Base-by-base conservation (phyloP, 75 land plant genomes). In the Pseudotsuga menziesii region DNA sequence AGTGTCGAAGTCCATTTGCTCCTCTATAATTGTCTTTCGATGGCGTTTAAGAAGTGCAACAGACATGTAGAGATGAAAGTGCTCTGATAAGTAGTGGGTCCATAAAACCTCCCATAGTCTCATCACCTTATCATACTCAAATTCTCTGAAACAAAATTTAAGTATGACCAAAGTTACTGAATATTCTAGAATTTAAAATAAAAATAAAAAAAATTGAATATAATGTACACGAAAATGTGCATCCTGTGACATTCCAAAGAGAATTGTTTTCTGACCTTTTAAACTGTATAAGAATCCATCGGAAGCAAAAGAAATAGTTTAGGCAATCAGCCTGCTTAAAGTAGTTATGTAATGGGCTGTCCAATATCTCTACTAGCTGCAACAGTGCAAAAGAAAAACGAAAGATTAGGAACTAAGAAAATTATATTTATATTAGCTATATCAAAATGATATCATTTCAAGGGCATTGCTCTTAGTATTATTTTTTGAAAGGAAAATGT, bases 301-400 rank as follows among this genome's bases (percentile, higher is more conserved):
- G 98, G 83, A 97, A 97, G 79, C 97, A 97, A 78, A 97, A 97
- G 91, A 94, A 97, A 61, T 97, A 97, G 80, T 97, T 97, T 78
- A 97, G 79, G 85, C 99, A 97, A 39, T 97, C 99, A 66, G 89
- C 84, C 82, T 97, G 95, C 85, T 85, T 92, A 56, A 97, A 92
- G 78, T 97, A 97, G 58, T 88, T 89, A 72, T 97, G 99, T 80
- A 97, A 77, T 52, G 97, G 93, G 64, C 61, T 36, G 63, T 97
- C 99, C 61, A 97, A 82, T 67, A 92, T 72, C 84, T 97, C 95
- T 85, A 97, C 98, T 79, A 97, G 78, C 99, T 97, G 91, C 79
- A 75, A 79, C 57, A 71, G 56, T 19, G 41, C 22, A 13, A 41
- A 41, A 36, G 72, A 70, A 32, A 76, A 63, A 76, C 58, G 32